Evolutionary conservation across 208 protist genomes (phyloP).

Genomic region (Trypanosoma lewisi): DNA sequence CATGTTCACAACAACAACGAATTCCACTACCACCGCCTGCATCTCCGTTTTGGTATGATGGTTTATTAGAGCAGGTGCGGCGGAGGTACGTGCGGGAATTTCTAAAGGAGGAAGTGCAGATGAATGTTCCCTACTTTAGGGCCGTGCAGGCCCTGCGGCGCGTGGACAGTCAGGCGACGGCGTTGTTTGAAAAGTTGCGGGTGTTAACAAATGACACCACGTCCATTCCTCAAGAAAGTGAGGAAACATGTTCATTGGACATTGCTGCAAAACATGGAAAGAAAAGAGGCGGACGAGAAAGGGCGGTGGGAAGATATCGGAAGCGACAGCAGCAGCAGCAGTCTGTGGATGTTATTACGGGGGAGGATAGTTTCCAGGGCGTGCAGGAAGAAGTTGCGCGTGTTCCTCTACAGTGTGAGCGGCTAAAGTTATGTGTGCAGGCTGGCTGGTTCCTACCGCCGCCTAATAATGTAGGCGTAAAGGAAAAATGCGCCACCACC

Average conservation of each 20-base stretch:
- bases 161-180: slow-evolving; percentile 22
- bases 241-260: not conserved
- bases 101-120: slow-evolving; percentile 27
- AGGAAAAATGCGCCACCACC: slow-evolving; percentile 3
- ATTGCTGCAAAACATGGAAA: not conserved
- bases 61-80: slow-evolving; percentile 27
- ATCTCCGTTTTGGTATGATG: slow-evolving; percentile 40
- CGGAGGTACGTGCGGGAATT: slow-evolving; percentile 25
- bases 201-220: slow-evolving; percentile 3
- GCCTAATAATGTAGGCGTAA: not conserved
- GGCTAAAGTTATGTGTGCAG: slow-evolving; percentile 42
- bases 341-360: not conserved
- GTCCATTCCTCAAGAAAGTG: not conserved
- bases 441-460: slow-evolving; percentile 55
- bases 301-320: not conserved
- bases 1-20: not conserved
- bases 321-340: slow-evolving; percentile 1
- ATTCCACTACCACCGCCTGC: slow-evolving; percentile 8
- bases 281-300: not conserved
- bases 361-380: slow-evolving; percentile 14
- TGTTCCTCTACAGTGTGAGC: slow-evolving; percentile 37
- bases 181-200: slow-evolving; percentile 15
- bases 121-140: slow-evolving; percentile 47
- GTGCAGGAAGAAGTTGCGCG: slow-evolving; percentile 23
- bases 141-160: slow-evolving; percentile 33